phyloP scores from a whole-genome alignment of 1,284 basidiomycete genomes.

The Naganishia liquefaciens region DNA sequence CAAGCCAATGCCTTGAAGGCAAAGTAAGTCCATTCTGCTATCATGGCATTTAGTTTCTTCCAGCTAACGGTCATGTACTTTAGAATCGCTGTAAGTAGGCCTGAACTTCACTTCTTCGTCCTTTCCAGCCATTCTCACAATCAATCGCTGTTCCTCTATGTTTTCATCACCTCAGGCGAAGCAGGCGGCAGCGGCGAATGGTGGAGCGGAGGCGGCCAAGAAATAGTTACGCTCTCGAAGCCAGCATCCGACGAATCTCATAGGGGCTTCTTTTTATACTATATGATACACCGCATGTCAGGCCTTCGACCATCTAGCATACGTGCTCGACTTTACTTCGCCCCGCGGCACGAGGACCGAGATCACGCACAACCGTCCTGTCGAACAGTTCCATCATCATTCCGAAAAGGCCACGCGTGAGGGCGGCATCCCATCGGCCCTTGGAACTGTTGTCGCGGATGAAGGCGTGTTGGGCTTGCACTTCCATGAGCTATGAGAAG shows the following conservation, averaged over 20 bases:
- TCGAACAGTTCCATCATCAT: conserved; percentile 94
- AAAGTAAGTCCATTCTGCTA: conserved; percentile 26
- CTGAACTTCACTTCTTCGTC: not conserved
- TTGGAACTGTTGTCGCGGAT: conserved; percentile 87
- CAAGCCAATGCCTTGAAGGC: conserved; percentile 35
- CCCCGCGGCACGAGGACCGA: conserved; percentile 64
- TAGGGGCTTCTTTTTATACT: not conserved
- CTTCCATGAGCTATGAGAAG: conserved; percentile 73
- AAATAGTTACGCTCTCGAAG: not conserved
- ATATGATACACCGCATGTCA: conserved; percentile 4
- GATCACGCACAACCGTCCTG: conserved; percentile 75
- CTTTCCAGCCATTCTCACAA: not conserved
- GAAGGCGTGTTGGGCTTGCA: conserved; percentile 92
- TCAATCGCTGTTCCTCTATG: not conserved
- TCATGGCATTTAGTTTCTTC: not conserved
- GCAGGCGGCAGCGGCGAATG: conserved; percentile 31
- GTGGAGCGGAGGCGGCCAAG: conserved; percentile 15
- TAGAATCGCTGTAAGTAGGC: conserved; percentile 31
- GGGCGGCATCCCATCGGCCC: conserved; percentile 87
- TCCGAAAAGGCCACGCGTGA: conserved; percentile 74
- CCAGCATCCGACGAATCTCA: no score
- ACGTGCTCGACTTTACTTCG: conserved; percentile 67
- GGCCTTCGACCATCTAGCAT: conserved; percentile 58
- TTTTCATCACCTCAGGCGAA: conserved; percentile 25
- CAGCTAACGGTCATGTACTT: not conserved